Base-by-base conservation (phyloP, 345 rosid genomes). In the Rhodamnia argentea region DNA sequence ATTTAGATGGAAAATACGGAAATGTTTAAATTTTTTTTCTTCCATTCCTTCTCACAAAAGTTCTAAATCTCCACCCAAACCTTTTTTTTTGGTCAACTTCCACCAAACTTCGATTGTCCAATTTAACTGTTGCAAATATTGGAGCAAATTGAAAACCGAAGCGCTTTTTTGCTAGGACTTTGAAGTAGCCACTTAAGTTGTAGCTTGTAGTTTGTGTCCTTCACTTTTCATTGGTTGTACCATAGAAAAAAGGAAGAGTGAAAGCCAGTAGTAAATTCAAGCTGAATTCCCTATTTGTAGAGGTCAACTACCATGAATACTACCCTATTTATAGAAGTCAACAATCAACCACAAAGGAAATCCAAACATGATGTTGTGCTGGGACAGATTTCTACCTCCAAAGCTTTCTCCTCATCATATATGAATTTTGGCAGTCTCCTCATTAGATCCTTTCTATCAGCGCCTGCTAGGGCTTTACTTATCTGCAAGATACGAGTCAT, bases 391-490 rank as follows among this genome's bases (percentile, higher is more conserved):
- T 89, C 40, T 47, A 90, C 94, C 93, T 92, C 93, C 85, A 89
- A 84, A 88, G 89, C 92, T 86, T 92, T 92, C 74, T 92, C 94
- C 60, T 92, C 94, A 86, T 92, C 94, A 76, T 90, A 92, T 83
- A 91, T 90, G 84, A 92, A 92, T 84, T 90, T 91, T 0, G 94
- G 93, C 62, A 92, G 90, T 62, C 87, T 92, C 86, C 90, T 88
- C 93, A 92, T 90, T 57, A 91, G 84, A 76, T 91, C 91, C 86
- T 92, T 90, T 84, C 90, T 82, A 83, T 90, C 91, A 62, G 88
- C 85, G 83, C 90, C 91, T 70, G 93, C 86, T 16, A 92, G 64
- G 23, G 91, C 91, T 85, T 89, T 85, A 87, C 92, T 91, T 83
- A 90, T 89, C 91, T 91, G 88, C 54, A 84, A 27, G 51, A 64